Percentiles rank a stretch among this genome's conserved stretches.
These are phyloP conservation scores for Botrytis hyacinthi DNA, from an alignment of 2,329 filamentous ascomycete genomes.

Conservation along the genomic window DNA sequence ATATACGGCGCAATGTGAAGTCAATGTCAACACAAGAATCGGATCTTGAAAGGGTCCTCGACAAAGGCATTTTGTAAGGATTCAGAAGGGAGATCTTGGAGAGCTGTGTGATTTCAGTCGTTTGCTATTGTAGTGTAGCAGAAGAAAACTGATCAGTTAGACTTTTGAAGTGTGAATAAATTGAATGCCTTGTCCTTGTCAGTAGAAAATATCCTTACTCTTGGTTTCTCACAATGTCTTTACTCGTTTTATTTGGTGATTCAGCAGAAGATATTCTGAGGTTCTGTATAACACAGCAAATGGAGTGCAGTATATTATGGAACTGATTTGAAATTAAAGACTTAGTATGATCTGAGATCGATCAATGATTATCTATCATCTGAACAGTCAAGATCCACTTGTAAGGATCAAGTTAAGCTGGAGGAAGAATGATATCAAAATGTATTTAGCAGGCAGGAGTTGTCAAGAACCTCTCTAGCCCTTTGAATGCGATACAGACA, in stretches of 20 bases:
- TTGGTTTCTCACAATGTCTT: background rate
- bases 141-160: background rate
- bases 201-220: background rate
- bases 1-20: slow-evolving; percentile 71
- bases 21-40: slow-evolving; percentile 63
- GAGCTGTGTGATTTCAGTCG: background rate
- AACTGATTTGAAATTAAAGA: background rate
- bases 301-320: background rate
- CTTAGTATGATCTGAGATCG: background rate
- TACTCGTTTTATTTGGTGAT: background rate
- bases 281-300: background rate
- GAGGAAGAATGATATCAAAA: background rate
- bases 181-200: background rate
- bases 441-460: background rate
- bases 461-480: background rate
- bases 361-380: background rate
- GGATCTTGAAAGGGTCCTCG: slow-evolving; percentile 45
- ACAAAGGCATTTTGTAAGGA: slow-evolving; percentile 38
- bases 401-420: background rate
- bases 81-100: background rate
- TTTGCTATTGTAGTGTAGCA: background rate
- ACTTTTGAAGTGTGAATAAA: background rate
- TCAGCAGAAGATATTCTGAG: background rate
- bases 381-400: background rate
- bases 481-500: background rate